Percentiles rank a stretch among this genome's conserved stretches.
These are phyloP conservation scores for Laburnicola sp. DNA, from an alignment of 2,329 filamentous ascomycete species.

Conservation along the genomic window DNA sequence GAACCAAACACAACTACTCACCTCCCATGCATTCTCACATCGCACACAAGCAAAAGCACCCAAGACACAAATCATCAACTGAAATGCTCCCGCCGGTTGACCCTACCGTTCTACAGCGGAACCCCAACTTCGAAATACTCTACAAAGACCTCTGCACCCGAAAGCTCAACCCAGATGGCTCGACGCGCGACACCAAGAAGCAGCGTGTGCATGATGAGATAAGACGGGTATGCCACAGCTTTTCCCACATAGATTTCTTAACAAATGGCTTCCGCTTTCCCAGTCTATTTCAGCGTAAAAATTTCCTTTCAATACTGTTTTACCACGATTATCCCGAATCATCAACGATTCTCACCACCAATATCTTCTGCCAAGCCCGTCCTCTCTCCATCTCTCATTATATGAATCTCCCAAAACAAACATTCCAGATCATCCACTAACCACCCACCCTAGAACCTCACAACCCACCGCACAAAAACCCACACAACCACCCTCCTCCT, in stretches of 20 bases:
- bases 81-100: slow-evolving; percentile 50
- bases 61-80: no score
- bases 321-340: not conserved
- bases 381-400: not conserved
- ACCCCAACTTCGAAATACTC: slow-evolving; percentile 51
- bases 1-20: no score
- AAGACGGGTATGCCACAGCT: slow-evolving; percentile 34
- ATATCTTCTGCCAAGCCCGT: not conserved
- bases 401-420: not conserved
- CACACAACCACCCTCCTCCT: slow-evolving; percentile 42
- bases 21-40: no score
- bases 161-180: slow-evolving; percentile 51
- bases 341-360: not conserved
- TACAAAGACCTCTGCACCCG: slow-evolving; percentile 50
- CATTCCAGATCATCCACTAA: not conserved
- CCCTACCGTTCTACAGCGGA: slow-evolving; percentile 40
- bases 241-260: not conserved
- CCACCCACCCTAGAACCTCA: slow-evolving; percentile 38
- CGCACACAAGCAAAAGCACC: no score
- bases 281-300: not conserved
- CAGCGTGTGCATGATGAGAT: slow-evolving; percentile 48
- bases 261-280: not conserved
- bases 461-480: slow-evolving; percentile 36
- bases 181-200: slow-evolving; percentile 48
- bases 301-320: not conserved